Evolutionary conservation across 306 rosid species (phyloP).

Genomic region (Canavalia ensiformis): DNA sequence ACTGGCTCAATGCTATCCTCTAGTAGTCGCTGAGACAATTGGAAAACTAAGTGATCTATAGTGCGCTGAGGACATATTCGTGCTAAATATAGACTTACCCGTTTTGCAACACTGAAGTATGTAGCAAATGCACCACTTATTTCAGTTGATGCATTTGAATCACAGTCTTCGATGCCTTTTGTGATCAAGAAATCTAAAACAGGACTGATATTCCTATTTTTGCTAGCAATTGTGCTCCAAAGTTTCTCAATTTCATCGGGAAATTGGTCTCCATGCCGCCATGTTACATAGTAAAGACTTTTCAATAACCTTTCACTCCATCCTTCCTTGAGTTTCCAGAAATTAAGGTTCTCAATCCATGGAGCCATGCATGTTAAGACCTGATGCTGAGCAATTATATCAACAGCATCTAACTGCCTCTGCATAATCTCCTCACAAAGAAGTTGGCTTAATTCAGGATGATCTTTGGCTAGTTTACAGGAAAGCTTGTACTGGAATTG

Average conservation of each 20-base stretch:
- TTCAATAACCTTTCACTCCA: slow-evolving; percentile 96
- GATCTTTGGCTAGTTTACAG: slow-evolving; percentile 99
- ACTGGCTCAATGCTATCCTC: slow-evolving; percentile 92
- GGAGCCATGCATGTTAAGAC: slow-evolving; percentile 99
- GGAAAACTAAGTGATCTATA: slow-evolving; percentile 97
- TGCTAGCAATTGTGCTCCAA: slow-evolving; percentile 99
- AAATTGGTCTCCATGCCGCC: slow-evolving; percentile 98
- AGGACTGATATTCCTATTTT: slow-evolving; percentile 95
- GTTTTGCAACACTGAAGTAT: slow-evolving; percentile 96
- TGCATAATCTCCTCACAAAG: slow-evolving; percentile 99
- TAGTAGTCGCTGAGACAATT: slow-evolving; percentile 91
- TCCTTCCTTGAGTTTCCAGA: slow-evolving; percentile 98
- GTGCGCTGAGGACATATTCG: slow-evolving; percentile 98
- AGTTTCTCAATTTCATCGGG: slow-evolving; percentile 99
- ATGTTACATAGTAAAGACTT: slow-evolving; percentile 96
- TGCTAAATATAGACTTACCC: slow-evolving; percentile 95
- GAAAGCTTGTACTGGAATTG: slow-evolving; percentile 99
- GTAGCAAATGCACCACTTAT: slow-evolving; percentile 99
- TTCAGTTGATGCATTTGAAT: slow-evolving; percentile 98
- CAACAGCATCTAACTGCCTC: slow-evolving; percentile 99
- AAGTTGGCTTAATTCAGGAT: slow-evolving; percentile 97
- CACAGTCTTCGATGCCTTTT: slow-evolving; percentile 99
- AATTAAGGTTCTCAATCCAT: slow-evolving; percentile 98
- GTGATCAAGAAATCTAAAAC: slow-evolving; percentile 98
- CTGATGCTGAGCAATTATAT: slow-evolving; percentile 99